Conservation (phyloP, 1,284 basidiomycete species). For the Erythrobasidium hasegawianum region DNA sequence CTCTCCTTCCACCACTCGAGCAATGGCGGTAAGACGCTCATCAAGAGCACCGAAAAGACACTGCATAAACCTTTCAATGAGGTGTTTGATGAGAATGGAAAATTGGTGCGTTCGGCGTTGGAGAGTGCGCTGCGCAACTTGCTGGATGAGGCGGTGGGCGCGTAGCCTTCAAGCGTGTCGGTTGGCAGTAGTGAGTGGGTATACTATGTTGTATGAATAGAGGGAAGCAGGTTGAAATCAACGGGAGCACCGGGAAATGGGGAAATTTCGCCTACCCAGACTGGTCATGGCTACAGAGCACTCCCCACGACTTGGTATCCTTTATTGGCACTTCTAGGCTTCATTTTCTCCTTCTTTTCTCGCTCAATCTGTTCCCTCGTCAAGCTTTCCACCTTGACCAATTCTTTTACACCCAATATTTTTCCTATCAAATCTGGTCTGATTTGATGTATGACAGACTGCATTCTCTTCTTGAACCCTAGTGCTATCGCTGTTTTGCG, state of each 20-base stretch:
- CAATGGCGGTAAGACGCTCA: constrained; percentile 61
- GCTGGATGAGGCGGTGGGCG: constrained; percentile 21
- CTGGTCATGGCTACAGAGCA: constrained; percentile 7
- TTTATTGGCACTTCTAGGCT: constrained; percentile 56
- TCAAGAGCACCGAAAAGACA: constrained; percentile 28
- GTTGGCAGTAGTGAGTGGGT: too few species aligned
- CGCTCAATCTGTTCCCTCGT: constrained; percentile 61
- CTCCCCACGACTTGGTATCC: constrained; percentile 61
- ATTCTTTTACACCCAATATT: constrained; percentile 75
- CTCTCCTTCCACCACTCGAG: constrained; percentile 48
- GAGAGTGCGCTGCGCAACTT: constrained; percentile 36
- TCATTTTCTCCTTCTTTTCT: constrained; percentile 61
- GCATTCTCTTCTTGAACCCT: constrained; percentile 71
- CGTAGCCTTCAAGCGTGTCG: too few species aligned
- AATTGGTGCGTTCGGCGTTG: constrained; percentile 31
- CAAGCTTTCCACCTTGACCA: constrained; percentile 81
- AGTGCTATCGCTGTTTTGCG: constrained; percentile 70
- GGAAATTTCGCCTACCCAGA: background rate
- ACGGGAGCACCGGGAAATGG: background rate
- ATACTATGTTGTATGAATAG: too few species aligned
- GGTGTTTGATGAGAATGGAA: constrained; percentile 41
- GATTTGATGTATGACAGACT: constrained; percentile 74
- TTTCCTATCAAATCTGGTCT: constrained; percentile 71
- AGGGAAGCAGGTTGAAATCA: too few species aligned
- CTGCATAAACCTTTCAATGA: constrained; percentile 33